Evolutionary conservation across 2,329 filamentous ascomycete species (phyloP).

Genomic region (Sporothrix schenckii): DNA sequence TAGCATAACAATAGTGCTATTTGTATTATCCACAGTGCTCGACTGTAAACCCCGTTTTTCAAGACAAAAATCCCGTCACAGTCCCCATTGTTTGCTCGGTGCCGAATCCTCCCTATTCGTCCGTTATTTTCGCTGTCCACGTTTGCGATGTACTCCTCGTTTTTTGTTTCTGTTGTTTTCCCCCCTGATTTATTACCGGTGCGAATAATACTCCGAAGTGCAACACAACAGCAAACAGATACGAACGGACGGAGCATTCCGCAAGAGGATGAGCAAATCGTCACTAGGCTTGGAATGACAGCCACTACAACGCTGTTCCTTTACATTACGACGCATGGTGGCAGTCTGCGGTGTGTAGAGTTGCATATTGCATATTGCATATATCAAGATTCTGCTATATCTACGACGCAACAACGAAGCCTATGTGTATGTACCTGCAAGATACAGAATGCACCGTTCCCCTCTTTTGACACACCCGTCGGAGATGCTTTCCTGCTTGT

Average conservation of each 20-base stretch:
- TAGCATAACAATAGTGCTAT: conserved; percentile 4
- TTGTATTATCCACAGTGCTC: conserved; percentile 8
- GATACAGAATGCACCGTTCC: conserved; percentile 6
- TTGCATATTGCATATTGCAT: conserved; percentile 19
- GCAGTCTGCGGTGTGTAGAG: background rate
- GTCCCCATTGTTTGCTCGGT: conserved; percentile 3
- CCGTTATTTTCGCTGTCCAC: background rate
- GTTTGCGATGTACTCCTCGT: background rate
- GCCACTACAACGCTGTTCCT: background rate
- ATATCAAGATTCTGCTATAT: conserved; percentile 17
- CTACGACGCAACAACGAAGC: background rate
- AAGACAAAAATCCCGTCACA: background rate
- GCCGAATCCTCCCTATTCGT: conserved; percentile 8
- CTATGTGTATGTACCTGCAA: background rate
- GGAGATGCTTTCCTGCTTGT: conserved; percentile 12
- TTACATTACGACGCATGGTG: background rate
- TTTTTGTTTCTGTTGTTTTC: background rate
- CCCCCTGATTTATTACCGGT: conserved; percentile 2
- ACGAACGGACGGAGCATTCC: too few species aligned
- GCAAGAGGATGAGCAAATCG: too few species aligned
- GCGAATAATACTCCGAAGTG: conserved; percentile 17
- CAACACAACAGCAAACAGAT: background rate
- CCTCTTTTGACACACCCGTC: background rate
- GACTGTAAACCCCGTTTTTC: conserved; percentile 3
- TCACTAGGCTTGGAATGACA: too few species aligned